These are phyloP conservation scores for Tuber indicum DNA, from an alignment of 495 filamentous ascomycete species.

Conservation along the genomic window DNA sequence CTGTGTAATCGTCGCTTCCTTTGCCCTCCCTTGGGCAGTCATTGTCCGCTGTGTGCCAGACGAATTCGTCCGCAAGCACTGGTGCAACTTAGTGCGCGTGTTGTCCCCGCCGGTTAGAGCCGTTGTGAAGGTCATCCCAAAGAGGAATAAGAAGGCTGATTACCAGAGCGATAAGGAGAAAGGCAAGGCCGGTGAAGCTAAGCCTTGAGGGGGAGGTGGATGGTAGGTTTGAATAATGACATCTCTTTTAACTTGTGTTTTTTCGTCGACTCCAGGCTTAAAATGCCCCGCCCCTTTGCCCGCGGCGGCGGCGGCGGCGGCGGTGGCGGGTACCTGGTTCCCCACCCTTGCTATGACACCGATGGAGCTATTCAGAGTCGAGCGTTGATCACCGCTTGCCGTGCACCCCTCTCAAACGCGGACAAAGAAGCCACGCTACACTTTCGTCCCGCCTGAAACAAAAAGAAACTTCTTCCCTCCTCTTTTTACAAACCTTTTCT, in stretches of 20 bases:
- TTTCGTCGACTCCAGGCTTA: conserved; percentile 8
- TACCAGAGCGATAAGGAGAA: conserved; percentile 26
- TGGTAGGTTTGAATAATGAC: background rate
- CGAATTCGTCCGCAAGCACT: conserved; percentile 48
- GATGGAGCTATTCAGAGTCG: background rate
- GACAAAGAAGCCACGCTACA: background rate
- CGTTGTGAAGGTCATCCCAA: conserved; percentile 13
- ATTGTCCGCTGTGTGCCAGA: conserved; percentile 64
- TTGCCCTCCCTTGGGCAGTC: conserved; percentile 69
- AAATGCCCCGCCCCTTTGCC: background rate
- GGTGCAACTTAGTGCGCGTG: conserved; percentile 15
- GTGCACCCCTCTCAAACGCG: background rate
- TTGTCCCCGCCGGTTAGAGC: conserved; percentile 21
- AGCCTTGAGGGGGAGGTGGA: conserved; percentile 7
- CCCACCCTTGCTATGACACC: background rate
- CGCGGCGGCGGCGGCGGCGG: too few relatives aligned
- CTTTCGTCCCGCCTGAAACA: background rate
- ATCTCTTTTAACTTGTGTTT: conserved; percentile 3
- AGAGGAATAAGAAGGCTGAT: conserved; percentile 14
- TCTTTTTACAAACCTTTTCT: background rate
- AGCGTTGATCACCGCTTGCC: background rate
- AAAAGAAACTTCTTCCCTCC: background rate
- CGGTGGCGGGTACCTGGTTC: background rate
- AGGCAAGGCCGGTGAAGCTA: conserved; percentile 21
- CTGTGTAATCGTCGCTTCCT: conserved; percentile 61